These are phyloP conservation scores for Populus ilicifolia DNA, from an alignment of 345 rosid species.

Conservation along the genomic window DNA sequence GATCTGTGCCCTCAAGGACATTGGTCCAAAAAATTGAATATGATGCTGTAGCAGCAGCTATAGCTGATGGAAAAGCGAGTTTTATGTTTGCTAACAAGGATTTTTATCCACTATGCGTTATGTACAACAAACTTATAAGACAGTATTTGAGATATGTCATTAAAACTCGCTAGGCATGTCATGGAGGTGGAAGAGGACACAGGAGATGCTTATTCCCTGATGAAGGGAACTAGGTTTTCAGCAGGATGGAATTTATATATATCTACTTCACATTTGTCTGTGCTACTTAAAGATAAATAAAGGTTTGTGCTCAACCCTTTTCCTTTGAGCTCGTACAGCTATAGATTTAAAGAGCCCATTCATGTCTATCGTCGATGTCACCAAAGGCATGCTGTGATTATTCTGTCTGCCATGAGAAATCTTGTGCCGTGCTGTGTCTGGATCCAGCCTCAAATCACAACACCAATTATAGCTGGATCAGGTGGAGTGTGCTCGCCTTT, in stretches of 20 bases:
- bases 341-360: background rate
- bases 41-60: conserved; percentile 25
- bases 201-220: conserved; percentile 10
- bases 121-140: conserved; percentile 18
- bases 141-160: conserved; percentile 18
- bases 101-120: conserved; percentile 13
- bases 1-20: conserved; percentile 74
- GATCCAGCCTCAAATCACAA: background rate
- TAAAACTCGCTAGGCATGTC: conserved; percentile 13
- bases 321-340: background rate
- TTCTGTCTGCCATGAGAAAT: background rate
- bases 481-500: background rate
- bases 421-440: background rate
- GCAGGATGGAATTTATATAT: conserved; percentile 18
- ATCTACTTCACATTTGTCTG: background rate
- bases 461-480: background rate
- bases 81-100: conserved; percentile 12
- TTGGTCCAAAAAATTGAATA: conserved; percentile 60
- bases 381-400: background rate
- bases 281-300: background rate
- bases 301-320: background rate
- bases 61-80: conserved; percentile 19
- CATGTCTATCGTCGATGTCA: background rate
- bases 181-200: conserved; percentile 3
- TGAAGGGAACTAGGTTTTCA: conserved; percentile 7